Conservation (phyloP, 192 early-diverging fungal species). For the Coemansia sp. region DNA sequence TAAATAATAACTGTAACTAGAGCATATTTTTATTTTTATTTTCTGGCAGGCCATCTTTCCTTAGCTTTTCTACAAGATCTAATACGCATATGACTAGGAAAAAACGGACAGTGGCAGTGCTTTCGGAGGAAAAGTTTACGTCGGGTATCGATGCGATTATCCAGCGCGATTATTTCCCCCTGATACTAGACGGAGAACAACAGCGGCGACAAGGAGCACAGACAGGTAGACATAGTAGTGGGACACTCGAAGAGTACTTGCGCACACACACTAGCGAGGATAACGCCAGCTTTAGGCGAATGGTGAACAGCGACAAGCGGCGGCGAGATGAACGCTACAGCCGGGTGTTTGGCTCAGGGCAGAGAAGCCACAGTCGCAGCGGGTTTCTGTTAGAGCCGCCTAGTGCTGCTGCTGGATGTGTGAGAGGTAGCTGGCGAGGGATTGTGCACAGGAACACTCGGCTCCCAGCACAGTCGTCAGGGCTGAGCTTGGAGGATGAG, state of each 20-base stretch:
- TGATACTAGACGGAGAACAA: neutral
- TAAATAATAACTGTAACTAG: neutral
- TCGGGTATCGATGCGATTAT: conserved; percentile 28
- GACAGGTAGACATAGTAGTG: neutral
- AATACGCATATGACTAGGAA: neutral
- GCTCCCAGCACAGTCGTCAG: conserved; percentile 1
- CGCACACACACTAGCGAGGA: conserved; percentile 37
- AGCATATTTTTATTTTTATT: neutral
- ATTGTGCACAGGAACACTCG: conserved; percentile 44
- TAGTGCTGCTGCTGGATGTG: neutral
- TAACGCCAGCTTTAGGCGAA: conserved; percentile 37
- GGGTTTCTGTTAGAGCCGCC: neutral
- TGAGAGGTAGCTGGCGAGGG: too few species aligned
- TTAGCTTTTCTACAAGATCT: neutral
- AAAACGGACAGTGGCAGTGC: conserved; percentile 9
- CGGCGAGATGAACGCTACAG: conserved; percentile 9
- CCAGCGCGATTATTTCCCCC: conserved; percentile 48
- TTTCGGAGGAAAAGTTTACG: conserved; percentile 35
- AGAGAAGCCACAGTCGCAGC: neutral
- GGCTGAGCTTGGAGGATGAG: neutral
- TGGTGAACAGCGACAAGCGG: conserved; percentile 20
- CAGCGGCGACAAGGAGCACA: neutral
- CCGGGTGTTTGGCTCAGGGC: neutral
- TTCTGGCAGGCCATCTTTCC: neutral
- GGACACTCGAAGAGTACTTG: conserved; percentile 32